These are phyloP conservation scores for Neurospora sp. DNA, from an alignment of 2,329 filamentous ascomycete species.

Conservation along the genomic window DNA sequence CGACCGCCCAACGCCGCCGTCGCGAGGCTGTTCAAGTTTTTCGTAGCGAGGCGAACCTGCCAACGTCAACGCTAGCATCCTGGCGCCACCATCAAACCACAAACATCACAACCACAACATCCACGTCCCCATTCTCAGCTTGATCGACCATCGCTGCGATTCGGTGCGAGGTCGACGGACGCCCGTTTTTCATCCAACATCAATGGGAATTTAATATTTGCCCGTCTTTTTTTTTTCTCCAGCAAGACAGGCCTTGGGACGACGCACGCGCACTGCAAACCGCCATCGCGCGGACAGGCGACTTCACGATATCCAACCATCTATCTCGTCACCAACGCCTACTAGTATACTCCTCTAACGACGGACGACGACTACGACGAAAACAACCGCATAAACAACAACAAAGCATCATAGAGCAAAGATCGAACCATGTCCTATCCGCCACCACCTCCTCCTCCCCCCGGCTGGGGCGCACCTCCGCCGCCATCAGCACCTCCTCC, in stretches of 20 bases:
- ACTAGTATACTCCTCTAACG: not conserved
- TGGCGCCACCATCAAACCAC: slow-evolving; percentile 2
- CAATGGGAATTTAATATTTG: not conserved
- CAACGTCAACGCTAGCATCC: not conserved
- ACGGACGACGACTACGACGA: not conserved
- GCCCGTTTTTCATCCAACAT: not conserved
- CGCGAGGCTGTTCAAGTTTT: not conserved
- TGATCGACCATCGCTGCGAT: not conserved
- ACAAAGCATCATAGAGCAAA: not conserved
- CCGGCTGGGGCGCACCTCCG: slow-evolving; percentile 50
- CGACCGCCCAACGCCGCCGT: not conserved
- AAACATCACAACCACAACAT: not conserved
- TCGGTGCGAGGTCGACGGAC: not conserved
- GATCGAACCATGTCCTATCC: slow-evolving; percentile 37
- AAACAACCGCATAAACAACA: not conserved
- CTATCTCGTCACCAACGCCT: not conserved
- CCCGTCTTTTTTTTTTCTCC: not conserved
- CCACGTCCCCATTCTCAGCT: not conserved
- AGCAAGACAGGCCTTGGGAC: not conserved
- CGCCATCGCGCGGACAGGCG: slow-evolving; percentile 8
- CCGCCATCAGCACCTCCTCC: slow-evolving; percentile 48
- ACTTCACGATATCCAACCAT: not conserved
- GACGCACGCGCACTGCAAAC: slow-evolving; percentile 7
- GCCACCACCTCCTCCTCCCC: slow-evolving; percentile 45
- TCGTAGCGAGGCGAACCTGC: not conserved